phyloP scores from a whole-genome alignment of 1,139 yeast genomes.

The Yamadazyma membranifaciens region DNA sequence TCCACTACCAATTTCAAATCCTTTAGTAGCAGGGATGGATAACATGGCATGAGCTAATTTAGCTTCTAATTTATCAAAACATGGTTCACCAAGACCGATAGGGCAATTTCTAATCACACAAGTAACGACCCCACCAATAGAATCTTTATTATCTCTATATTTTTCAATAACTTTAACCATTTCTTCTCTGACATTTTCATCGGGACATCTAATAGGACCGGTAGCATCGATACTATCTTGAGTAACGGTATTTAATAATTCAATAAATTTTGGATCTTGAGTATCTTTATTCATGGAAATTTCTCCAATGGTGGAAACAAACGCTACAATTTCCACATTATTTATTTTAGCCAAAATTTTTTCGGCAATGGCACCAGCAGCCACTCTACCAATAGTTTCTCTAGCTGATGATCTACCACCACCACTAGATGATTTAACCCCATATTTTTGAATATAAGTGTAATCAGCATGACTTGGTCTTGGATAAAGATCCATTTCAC shows the following conservation, averaged over 20 bases:
- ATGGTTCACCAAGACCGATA: constrained; percentile 94
- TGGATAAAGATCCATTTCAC: constrained; percentile 92
- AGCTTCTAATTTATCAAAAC: constrained; percentile 95
- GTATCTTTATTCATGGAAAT: constrained; percentile 76
- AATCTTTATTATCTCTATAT: constrained; percentile 83
- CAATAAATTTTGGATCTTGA: constrained; percentile 59
- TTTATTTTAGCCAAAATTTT: constrained; percentile 75
- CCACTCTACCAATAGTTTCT: constrained; percentile 97
- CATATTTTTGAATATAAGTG: constrained; percentile 89
- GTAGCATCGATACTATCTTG: constrained; percentile 84
- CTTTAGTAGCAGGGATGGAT: constrained; percentile 96
- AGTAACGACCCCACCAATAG: constrained; percentile 97
- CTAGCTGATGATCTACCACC: constrained; percentile 98
- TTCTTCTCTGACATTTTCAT: constrained; percentile 60
- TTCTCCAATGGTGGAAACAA: constrained; percentile 87
- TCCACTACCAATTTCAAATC: constrained; percentile 96
- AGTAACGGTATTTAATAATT: constrained; percentile 69
- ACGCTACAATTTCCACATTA: constrained; percentile 92
- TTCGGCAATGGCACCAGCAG: constrained; percentile 98
- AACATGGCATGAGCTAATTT: constrained; percentile 95
- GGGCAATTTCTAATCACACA: constrained; percentile 96
- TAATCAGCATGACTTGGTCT: constrained; percentile 98
- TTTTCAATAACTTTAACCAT: constrained; percentile 89
- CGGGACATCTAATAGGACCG: constrained; percentile 96
- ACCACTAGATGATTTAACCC: constrained; percentile 89